Evolutionary conservation across 805 yeast species (phyloP), one percentile per base, ranked within the genome.

Genomic region (Lachancea meyersii): DNA sequence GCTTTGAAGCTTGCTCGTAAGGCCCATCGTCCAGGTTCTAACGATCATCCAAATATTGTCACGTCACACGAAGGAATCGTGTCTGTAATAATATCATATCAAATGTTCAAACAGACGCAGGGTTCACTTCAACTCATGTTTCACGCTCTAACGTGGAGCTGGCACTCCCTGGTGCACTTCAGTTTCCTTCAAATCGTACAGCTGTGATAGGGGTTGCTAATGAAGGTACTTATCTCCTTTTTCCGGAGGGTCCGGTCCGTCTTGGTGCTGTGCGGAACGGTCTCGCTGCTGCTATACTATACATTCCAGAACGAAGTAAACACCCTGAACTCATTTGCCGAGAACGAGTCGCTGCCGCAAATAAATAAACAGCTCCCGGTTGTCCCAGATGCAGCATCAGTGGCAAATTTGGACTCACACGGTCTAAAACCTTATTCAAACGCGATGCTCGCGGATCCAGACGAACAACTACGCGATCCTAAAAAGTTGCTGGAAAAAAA

Each of bases 291-390:
- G 18, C 62, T 63, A 35, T 63, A 63, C 36, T 63, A 63, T 43
- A 57, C 65, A 1, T 63, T 63, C 35, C 54, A 60, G 43, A 63
- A 63, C 50, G 68, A 63, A 46, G 53, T 63, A 10, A 58, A 60
- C 38, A 60, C 55, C 45, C 45, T 63, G 24, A 63, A 63, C 38
- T 60, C 65, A 1, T 61, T 49, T 39, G 68, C 68, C 6, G 63
- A 62, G 38, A 62, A 57, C 39, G 68, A 63, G 34, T 57, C 52
- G 30, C 43, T 60, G 36, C 67, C 67, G 4, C 54, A 59, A 1
- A 58, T 61, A 21, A 53, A 53, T 32, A 48, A 48, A 19, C 42
- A 22, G 24, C 30, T 21, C 17, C 41, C 43, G 32, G 36, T 39
- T 28, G 31, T 24, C n/a, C 32, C 40, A 14, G 9, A 24, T 26